Percentiles rank a stretch among this genome's conserved stretches.
Evolutionary conservation across 768 basidiomycete species (phyloP).

Genomic region (Lyophyllum atratum): DNA sequence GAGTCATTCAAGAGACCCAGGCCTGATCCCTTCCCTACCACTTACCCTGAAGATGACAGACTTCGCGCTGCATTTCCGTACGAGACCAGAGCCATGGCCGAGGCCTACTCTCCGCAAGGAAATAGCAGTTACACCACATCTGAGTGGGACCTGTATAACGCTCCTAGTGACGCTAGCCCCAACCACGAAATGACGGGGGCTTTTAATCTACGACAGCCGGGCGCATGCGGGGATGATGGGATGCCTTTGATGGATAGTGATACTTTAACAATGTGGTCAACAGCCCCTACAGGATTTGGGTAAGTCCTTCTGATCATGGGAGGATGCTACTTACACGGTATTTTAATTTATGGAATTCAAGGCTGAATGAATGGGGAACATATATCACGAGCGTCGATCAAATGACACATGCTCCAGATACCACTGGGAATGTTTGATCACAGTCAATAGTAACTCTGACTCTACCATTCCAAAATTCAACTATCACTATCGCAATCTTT

Average conservation of each 20-base stretch:
- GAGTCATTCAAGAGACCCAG: constrained; percentile 23
- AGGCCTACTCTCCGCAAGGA: background rate
- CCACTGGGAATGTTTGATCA: background rate
- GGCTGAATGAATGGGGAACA: constrained; percentile 44
- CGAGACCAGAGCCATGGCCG: background rate
- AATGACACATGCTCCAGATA: constrained; percentile 23
- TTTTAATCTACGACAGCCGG: background rate
- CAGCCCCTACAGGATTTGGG: constrained; percentile 62
- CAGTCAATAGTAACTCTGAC: background rate
- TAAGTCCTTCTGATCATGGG: constrained; percentile 30
- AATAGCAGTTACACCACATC: background rate
- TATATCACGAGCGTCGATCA: constrained; percentile 41
- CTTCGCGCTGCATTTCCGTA: background rate
- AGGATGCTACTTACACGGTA: no score
- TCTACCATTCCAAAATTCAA: no score
- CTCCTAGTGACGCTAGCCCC: background rate
- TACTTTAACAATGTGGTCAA: constrained; percentile 64
- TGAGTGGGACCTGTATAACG: constrained; percentile 1
- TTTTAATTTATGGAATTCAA: constrained; percentile 13
- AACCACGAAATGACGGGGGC: background rate
- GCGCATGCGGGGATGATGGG: constrained; percentile 13
- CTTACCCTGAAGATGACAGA: background rate
- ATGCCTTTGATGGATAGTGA: constrained; percentile 44
- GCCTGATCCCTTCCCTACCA: background rate
- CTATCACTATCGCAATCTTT: no score